Evolutionary conservation across 805 yeast genomes (phyloP), one percentile per base, ranked within the genome.

Genomic region (Wickerhamomyces subpelliculosus): DNA sequence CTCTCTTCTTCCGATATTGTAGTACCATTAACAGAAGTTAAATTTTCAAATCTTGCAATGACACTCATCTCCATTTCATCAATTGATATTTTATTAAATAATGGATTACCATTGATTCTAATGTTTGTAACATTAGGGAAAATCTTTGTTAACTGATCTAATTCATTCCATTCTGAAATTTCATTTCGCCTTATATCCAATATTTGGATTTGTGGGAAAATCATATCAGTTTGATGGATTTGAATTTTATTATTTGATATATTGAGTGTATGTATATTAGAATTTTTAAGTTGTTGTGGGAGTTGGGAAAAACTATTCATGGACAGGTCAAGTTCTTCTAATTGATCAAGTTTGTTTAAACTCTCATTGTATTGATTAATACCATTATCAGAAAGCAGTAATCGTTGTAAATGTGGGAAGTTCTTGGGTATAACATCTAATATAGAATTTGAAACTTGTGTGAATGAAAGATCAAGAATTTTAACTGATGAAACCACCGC

Each of bases 1-100:
- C 87, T 64, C 35, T 78, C 83, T 2, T 58, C 66, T 0, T 32
- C 39, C 3, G 62, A 51, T 8, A 85, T 59, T 0, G 27, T 36
- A 0, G 78, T 67, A 1, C 95, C 95, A 50, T 88, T 78, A 12
- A 87, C 57, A 19, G 57, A 60, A 1, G 34, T 28, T 2, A 81
- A 31, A 0, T 43, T 37, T 1, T 61, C 58, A 30, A 64, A 57
- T 20, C 84, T 58, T 1, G 78, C 79, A 16, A 81, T 65, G 3
- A 73, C 45, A 31, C 62, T 47, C 18, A 54, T 49, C 46, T 55
- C 52, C 17, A 40, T 52, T n/a, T 53, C 56, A 18, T 53, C 56
- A 11, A 44, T 31, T 1, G 44, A 38, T 8, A 29, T 25, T 2
- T 44, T 46, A 7, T 45, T 50, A 25, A 56, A 51, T 8, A 84